Base-by-base conservation (phyloP, 2,329 filamentous ascomycete species). In the Diatrype stigma region DNA sequence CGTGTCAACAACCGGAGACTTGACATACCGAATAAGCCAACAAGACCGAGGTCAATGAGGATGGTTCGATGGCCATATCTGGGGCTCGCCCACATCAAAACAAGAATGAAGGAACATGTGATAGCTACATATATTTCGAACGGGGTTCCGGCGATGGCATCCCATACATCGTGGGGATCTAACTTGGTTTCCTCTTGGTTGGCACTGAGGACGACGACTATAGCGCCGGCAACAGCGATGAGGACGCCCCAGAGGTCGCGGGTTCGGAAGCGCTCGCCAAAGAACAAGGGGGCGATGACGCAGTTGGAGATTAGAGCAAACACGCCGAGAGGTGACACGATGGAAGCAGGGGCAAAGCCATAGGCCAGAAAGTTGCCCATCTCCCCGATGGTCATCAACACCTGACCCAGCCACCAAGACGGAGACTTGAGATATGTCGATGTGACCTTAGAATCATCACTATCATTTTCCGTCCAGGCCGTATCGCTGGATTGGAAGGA, bases 301-400 rank as follows among this genome's bases (percentile, higher is more conserved):
- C 94, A 99, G 71, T 99, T 99, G 42, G 92, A 96, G 44, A 99
- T 86, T 55, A 99, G 76, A 2, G 94, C 94, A 12, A 99, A 94
- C n/a, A 99, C 94, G 10, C 94, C 94, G 6, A 99, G 77, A 0
- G 94, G 94, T 32, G 92, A 96, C 40, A 99, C 94, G 62, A 99
- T 96, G 14, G 94, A 97, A 7, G 94, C 94, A 3, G 94, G 94
- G 28, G 94, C 94, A 67, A 99, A 99, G 22, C 94, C 94, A 65
- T 99, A 99, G 0, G 94, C 94, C 56, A 99, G 74, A 65, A 99
- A 99, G 68, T 99, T 99, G 47, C 94, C 94, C 65, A 89, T 87
- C 73, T 99, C 94, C 51, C 94, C 94, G 22, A 96, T 74, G 1
- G 86, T 90, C 82, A 99, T 99, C 53, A 99, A 78, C 16, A 95